phyloP scores from a whole-genome alignment of 768 basidiomycete species.

The Trametes sanguinea region DNA sequence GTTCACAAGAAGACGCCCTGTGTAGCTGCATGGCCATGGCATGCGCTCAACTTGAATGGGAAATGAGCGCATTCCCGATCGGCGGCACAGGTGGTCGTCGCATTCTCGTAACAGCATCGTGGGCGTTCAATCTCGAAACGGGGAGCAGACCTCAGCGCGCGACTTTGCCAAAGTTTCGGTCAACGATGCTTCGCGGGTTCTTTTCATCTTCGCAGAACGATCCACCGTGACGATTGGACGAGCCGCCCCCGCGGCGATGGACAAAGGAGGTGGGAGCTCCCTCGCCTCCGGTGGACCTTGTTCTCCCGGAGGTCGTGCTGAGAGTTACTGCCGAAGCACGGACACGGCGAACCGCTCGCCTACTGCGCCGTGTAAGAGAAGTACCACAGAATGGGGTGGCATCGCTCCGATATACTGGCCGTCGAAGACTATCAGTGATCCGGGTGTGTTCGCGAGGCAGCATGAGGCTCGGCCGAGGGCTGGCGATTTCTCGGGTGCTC shows the following conservation, averaged over 20 bases:
- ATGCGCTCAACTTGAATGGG: not conserved
- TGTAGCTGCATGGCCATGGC: not conserved
- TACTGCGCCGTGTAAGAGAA: not conserved
- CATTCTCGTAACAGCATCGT: not conserved
- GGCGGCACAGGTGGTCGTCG: not conserved
- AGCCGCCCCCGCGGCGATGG: not conserved
- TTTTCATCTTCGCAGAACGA: constrained; percentile 10
- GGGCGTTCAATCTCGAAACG: not conserved
- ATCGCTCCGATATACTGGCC: not conserved
- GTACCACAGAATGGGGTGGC: not conserved
- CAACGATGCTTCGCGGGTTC: constrained; percentile 11
- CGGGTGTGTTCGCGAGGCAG: not conserved
- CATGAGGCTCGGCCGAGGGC: constrained; percentile 9
- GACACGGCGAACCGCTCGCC: not conserved
- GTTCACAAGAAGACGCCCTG: not conserved
- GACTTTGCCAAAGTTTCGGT: not conserved
- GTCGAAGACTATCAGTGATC: not conserved
- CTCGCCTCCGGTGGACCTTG: not conserved
- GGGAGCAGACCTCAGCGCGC: constrained; percentile 1
- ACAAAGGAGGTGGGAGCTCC: not conserved
- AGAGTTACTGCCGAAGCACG: not conserved
- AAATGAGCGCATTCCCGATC: constrained; percentile 1
- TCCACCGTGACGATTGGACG: constrained; percentile 10
- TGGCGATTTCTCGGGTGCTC: constrained; percentile 2
- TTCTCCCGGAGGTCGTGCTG: not conserved